phyloP scores from a whole-genome alignment of 2,329 filamentous ascomycete genomes.

The Monilinia laxa region DNA sequence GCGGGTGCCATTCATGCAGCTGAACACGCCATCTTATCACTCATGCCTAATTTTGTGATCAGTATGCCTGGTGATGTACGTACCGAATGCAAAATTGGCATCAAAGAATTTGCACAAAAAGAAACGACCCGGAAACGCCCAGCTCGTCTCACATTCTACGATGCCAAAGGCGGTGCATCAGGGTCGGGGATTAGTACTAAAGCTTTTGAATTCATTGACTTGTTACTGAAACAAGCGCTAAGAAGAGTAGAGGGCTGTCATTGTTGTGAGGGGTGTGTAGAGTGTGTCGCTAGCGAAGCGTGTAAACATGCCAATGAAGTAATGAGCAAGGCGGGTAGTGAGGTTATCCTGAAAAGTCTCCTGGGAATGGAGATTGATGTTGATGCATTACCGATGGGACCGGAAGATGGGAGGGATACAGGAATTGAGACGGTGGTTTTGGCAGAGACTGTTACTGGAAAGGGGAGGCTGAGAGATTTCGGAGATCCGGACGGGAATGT shows the following conservation, averaged over 20 bases:
- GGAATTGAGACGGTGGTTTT: constrained; percentile 81
- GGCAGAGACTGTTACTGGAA: constrained; percentile 47
- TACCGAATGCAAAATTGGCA: constrained; percentile 86
- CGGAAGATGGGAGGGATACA: constrained; percentile 65
- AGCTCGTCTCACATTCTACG: constrained; percentile 88
- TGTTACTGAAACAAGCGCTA: constrained; percentile 73
- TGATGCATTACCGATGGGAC: constrained; percentile 81
- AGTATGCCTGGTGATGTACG: constrained; percentile 87
- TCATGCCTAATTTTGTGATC: constrained; percentile 90
- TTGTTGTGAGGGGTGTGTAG: constrained; percentile 79
- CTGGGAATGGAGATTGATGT: constrained; percentile 77
- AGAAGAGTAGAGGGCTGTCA: constrained; percentile 72
- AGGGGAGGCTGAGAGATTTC: constrained; percentile 36
- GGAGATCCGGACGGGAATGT: constrained; percentile 32
- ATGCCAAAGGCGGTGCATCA: constrained; percentile 81
- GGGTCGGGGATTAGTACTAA: constrained; percentile 88
- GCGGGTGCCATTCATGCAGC: constrained; percentile 92
- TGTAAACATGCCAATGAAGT: constrained; percentile 88
- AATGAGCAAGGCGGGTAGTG: constrained; percentile 87
- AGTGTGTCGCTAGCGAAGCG: constrained; percentile 82
- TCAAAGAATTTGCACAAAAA: constrained; percentile 79
- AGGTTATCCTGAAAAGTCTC: constrained; percentile 75
- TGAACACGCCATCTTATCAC: constrained; percentile 82
- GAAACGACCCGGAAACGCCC: constrained; percentile 76
- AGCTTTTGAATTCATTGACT: constrained; percentile 88